Evolutionary conservation across 306 rosid genomes (phyloP), one percentile per base, ranked within the genome.

Genomic region (Quercus glauca): DNA sequence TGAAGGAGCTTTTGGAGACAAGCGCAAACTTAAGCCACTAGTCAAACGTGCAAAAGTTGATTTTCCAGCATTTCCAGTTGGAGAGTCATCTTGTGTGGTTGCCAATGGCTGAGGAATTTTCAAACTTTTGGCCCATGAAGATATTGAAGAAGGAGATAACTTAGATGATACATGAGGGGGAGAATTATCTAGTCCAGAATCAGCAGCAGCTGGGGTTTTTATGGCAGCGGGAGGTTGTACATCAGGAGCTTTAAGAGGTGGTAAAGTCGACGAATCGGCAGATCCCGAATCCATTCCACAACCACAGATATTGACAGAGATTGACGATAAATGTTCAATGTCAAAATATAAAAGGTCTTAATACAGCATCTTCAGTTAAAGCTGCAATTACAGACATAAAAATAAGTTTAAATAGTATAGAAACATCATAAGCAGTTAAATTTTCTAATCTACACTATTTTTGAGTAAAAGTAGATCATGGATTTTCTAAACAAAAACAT

Each of bases 51-150:
- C 74, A 88, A 96, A 89, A 53, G 92, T 37, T 49, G 99, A 96
- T 73, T 91, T 93, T 76, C 88, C 98, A 72, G 81, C 63, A 87
- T 85, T 89, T 41, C 79, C 99, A 87, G 87, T 79, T 9, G 91
- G 72, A 6, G 96, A 74, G 23, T 85, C 97, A 35, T 91, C 98
- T 77, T 87, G 94, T 15, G 92, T 63, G 57, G 91, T 82, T 58
- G 88, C 83, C 80, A 83, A 83, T 78, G 97, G 81, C 85, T 89
- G 96, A 53, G 96, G 82, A 82, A 93, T 81, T 86, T 87, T 91
- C 91, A 96, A 85, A 84, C 72, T 94, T 82, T 86, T 96, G 61
- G 97, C 94, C 98, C 99, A 93, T 71, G 98, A 89, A 35, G 99
- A 85, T 83, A 93, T 63, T 71, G 90, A 90, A 21, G 91, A 71